These are phyloP conservation scores for Nakazawaea ishiwadae DNA, from an alignment of 805 yeast species.

Conservation along the genomic window DNA sequence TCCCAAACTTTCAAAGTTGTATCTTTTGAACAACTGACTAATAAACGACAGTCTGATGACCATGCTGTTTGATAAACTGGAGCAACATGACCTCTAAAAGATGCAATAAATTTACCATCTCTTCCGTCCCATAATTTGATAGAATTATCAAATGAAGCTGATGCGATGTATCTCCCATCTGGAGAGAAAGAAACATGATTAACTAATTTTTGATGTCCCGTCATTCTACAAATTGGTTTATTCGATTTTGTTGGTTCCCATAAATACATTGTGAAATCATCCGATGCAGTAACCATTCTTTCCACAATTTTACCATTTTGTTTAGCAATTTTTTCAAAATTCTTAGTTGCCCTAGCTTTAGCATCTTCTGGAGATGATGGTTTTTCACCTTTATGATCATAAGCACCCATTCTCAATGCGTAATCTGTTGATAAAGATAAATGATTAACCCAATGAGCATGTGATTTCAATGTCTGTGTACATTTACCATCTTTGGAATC, in stretches of 20 bases:
- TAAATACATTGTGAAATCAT: slow-evolving; percentile 95
- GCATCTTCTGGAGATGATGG: slow-evolving; percentile 43
- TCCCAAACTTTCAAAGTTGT: slow-evolving; percentile 98
- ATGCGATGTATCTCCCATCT: slow-evolving; percentile 85
- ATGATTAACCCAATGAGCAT: slow-evolving; percentile 98
- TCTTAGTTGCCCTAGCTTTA: slow-evolving; percentile 47
- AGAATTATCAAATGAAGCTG: slow-evolving; percentile 94
- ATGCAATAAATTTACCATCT: slow-evolving; percentile 83
- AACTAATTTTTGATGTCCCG: slow-evolving; percentile 95
- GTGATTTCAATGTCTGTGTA: slow-evolving; percentile 74
- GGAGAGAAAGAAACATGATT: slow-evolving; percentile 96
- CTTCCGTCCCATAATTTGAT: slow-evolving; percentile 95
- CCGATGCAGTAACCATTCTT: slow-evolving; percentile 89
- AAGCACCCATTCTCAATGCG: slow-evolving; percentile 83
- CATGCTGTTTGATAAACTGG: slow-evolving; percentile 97
- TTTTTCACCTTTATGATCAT: slow-evolving; percentile 59
- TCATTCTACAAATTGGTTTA: slow-evolving; percentile 90
- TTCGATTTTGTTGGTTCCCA: slow-evolving; percentile 86
- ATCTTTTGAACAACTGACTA: slow-evolving; percentile 93
- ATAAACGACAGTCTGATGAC: slow-evolving; percentile 89
- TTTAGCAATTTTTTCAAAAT: slow-evolving; percentile 60
- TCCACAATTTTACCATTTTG: slow-evolving; percentile 56
- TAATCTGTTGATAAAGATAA: slow-evolving; percentile 87
- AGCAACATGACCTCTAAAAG: slow-evolving; percentile 96
- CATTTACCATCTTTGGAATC: slow-evolving; percentile 74